These are phyloP conservation scores for Pythium insidiosum DNA, from an alignment of 352 stramenopile species.

Conservation along the genomic window DNA sequence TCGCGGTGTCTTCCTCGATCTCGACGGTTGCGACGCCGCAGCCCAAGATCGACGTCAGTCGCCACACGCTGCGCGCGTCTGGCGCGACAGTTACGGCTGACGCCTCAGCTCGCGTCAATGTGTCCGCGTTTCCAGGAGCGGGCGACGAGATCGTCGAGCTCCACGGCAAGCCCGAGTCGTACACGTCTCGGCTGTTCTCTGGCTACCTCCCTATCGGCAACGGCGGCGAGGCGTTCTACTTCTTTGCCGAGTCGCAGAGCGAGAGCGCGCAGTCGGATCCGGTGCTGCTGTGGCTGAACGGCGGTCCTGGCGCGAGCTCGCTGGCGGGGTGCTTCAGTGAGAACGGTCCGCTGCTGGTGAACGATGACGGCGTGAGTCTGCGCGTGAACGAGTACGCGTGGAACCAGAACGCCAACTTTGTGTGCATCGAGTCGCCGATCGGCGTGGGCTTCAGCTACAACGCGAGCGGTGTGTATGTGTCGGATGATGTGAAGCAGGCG, in stretches of 20 bases:
- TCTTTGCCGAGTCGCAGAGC: conserved; percentile 57
- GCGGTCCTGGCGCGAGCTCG: conserved; percentile 49
- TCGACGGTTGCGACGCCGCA: not conserved
- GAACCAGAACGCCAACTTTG: conserved; percentile 45
- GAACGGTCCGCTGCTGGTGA: conserved; percentile 64
- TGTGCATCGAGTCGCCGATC: conserved; percentile 57
- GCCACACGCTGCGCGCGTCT: not conserved
- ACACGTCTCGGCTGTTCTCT: conserved; percentile 43
- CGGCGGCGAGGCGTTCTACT: conserved; percentile 61
- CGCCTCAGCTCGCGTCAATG: too few relatives aligned
- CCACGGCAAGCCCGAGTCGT: conserved; percentile 33
- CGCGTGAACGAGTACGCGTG: conserved; percentile 41
- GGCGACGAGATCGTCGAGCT: conserved; percentile 39
- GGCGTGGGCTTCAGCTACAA: conserved; percentile 68
- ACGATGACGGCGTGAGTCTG: conserved; percentile 33
- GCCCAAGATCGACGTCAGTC: not conserved
- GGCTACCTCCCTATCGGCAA: conserved; percentile 47
- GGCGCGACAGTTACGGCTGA: not conserved
- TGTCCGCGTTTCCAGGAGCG: conserved; percentile 21
- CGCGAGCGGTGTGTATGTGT: conserved; percentile 48
- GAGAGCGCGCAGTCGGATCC: conserved; percentile 24
- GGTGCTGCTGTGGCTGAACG: conserved; percentile 64
- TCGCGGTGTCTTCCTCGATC: conserved; percentile 3
- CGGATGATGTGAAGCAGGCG: conserved; percentile 64
- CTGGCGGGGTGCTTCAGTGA: conserved; percentile 56